These are phyloP conservation scores for Mycena alexandri DNA, from an alignment of 768 basidiomycete genomes.

Conservation along the genomic window DNA sequence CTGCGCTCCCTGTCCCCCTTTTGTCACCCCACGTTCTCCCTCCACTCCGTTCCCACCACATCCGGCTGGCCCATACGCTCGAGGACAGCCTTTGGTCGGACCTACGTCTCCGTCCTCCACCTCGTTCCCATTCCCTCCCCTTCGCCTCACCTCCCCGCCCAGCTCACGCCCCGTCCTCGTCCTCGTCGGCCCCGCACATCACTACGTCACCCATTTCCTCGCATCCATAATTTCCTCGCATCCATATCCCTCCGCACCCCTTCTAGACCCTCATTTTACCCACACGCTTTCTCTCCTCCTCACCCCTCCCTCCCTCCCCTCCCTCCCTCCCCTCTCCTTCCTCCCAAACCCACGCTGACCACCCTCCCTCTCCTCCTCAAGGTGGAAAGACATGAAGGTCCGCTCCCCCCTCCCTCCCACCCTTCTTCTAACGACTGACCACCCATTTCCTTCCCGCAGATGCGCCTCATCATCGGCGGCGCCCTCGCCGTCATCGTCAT, in stretches of 20 bases:
- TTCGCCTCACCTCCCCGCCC: no score
- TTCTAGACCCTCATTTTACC: not conserved
- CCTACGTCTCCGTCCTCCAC: no score
- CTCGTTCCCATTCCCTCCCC: no score
- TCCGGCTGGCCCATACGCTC: no score
- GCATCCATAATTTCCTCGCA: no score
- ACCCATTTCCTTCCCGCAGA: no score
- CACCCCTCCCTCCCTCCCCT: not conserved
- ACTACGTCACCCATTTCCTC: no score
- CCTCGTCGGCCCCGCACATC: no score
- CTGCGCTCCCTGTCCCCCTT: slow-evolving; percentile 19
- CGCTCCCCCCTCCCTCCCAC: slow-evolving; percentile 40
- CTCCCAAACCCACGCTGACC: not conserved
- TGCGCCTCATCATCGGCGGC: slow-evolving; percentile 96
- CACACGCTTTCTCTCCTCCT: not conserved
- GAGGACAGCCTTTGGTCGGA: no score
- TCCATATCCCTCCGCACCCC: not conserved
- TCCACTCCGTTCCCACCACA: not conserved
- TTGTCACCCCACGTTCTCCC: slow-evolving; percentile 26
- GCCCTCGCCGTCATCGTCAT: slow-evolving; percentile 91
- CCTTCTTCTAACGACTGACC: no score
- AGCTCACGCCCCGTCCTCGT: no score
- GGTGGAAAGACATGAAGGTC: slow-evolving; percentile 99
- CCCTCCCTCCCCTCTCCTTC: not conserved
- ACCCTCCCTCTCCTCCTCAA: slow-evolving; percentile 42